These are phyloP conservation scores for Aspergillus quadrilineatus DNA, from an alignment of 2,329 filamentous ascomycete genomes.

Conservation along the genomic window DNA sequence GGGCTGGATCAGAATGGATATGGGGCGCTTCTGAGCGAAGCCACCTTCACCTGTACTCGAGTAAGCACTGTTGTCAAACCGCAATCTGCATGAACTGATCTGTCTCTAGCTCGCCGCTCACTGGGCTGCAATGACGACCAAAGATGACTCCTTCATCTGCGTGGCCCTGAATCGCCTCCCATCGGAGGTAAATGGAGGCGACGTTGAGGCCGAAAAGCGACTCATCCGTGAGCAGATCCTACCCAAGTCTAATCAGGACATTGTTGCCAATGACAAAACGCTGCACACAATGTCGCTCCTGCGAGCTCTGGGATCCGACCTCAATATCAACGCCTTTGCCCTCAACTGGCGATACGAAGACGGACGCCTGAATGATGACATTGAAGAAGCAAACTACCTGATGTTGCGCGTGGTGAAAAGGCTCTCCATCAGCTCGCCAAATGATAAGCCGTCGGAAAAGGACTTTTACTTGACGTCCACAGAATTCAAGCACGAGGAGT, in stretches of 20 bases:
- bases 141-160: slow-evolving; percentile 6
- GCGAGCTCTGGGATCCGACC: too few species aligned
- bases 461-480: slow-evolving; percentile 51
- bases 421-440: too few species aligned
- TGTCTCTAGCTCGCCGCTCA: neutral
- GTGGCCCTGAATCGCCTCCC: slow-evolving; percentile 14
- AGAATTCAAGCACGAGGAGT: slow-evolving; percentile 26
- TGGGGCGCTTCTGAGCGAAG: too few species aligned
- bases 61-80: neutral
- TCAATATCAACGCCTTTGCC: too few species aligned
- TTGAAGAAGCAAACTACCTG: too few species aligned
- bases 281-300: slow-evolving; percentile 41
- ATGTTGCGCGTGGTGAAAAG: too few species aligned
- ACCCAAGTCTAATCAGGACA: neutral
- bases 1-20: too few species aligned
- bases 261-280: slow-evolving; percentile 1
- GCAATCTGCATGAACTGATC: neutral
- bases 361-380: too few species aligned
- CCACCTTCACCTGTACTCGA: too few species aligned
- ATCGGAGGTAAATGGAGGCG: neutral
- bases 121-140: slow-evolving; percentile 2
- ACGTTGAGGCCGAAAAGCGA: neutral
- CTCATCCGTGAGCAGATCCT: slow-evolving; percentile 5
- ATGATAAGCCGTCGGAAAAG: too few species aligned
- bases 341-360: too few species aligned